Evolutionary conservation across 2,329 filamentous ascomycete species (phyloP).

Genomic region (Periconia sp.): DNA sequence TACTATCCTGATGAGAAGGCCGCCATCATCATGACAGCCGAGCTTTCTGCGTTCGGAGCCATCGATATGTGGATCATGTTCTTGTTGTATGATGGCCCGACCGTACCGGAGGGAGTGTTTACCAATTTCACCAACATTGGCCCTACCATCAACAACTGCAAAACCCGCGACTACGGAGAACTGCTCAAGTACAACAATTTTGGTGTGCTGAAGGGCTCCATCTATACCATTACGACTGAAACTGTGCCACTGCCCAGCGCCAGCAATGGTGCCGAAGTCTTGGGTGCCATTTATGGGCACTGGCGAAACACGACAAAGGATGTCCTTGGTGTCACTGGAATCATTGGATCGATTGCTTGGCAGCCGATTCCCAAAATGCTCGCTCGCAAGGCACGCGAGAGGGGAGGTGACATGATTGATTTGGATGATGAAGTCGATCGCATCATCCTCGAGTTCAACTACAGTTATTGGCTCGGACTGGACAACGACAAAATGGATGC

Average conservation of each 20-base stretch:
- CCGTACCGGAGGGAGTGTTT: conserved; percentile 57
- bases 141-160: conserved; percentile 47
- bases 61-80: conserved; percentile 63
- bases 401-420: conserved; percentile 38
- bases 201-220: conserved; percentile 27
- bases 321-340: conserved; percentile 19
- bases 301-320: conserved; percentile 24
- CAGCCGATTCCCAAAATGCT: conserved; percentile 30
- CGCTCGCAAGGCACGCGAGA: conserved; percentile 21
- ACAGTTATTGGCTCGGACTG: conserved; percentile 37
- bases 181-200: conserved; percentile 51
- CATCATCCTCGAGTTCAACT: conserved; percentile 48
- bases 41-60: conserved; percentile 47
- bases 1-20: conserved; percentile 63
- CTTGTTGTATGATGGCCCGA: conserved; percentile 63
- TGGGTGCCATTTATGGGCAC: conserved; percentile 22
- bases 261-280: conserved; percentile 19
- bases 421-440: conserved; percentile 45
- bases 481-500: conserved; percentile 42
- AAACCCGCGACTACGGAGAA: conserved; percentile 51
- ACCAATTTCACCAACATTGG: conserved; percentile 55
- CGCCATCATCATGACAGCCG: conserved; percentile 60
- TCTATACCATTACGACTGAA: conserved; percentile 35
- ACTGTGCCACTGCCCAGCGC: conserved; percentile 22
- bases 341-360: conserved; percentile 30